Conservation (phyloP, 306 rosid genomes). For the Oxytropis ochrocephala region DNA sequence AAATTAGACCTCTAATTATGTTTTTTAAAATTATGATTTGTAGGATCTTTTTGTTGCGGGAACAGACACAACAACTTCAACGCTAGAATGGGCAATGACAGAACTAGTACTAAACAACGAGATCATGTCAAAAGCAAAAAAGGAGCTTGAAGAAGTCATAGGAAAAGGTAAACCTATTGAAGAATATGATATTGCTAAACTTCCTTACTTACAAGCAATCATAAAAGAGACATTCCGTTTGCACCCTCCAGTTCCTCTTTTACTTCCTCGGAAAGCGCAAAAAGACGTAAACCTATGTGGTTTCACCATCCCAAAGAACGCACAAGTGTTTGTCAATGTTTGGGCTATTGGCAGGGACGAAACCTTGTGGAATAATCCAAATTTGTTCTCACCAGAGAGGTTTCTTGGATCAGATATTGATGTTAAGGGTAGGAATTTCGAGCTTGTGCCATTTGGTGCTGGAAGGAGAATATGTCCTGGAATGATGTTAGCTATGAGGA, state of each 20-base stretch:
- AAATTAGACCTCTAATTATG: no score
- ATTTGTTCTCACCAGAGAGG: constrained; percentile 43
- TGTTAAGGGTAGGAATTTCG: constrained; percentile 29
- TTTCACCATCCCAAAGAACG: constrained; percentile 31
- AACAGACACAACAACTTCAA: constrained; percentile 31
- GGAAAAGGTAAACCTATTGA: constrained; percentile 39
- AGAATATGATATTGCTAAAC: constrained; percentile 36
- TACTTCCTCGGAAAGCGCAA: constrained; percentile 42
- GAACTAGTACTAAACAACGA: constrained; percentile 27
- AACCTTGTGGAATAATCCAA: constrained; percentile 31
- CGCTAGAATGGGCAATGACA: constrained; percentile 49
- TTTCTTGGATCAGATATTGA: constrained; percentile 35
- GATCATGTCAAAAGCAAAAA: constrained; percentile 27
- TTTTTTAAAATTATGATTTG: no score
- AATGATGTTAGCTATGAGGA: constrained; percentile 29
- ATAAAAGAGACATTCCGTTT: constrained; percentile 39
- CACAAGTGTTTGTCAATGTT: constrained; percentile 36
- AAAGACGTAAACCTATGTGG: constrained; percentile 32
- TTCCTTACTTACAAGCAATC: constrained; percentile 43
- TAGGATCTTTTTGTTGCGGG: constrained; percentile 43
- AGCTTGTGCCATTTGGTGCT: constrained; percentile 39
- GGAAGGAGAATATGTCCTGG: constrained; percentile 39
- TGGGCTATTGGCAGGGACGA: constrained; percentile 33
- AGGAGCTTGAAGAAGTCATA: constrained; percentile 25
- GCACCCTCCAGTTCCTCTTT: constrained; percentile 31